Base-by-base conservation (phyloP, 2,329 filamentous ascomycete species). In the Fusarium secorum region DNA sequence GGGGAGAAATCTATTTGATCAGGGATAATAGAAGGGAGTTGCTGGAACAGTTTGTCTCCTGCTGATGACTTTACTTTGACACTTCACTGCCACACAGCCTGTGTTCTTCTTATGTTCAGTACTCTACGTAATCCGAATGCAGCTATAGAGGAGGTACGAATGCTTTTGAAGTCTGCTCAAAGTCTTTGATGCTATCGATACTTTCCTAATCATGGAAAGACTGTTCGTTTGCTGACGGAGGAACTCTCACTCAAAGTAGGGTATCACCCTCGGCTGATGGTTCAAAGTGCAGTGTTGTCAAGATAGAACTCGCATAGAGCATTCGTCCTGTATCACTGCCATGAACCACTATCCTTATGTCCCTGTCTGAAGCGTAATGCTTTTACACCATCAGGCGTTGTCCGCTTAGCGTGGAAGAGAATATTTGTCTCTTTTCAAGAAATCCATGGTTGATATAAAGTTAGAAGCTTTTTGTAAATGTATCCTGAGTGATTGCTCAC, bases 231-330 rank as follows among this genome's bases (percentile, higher is more conserved):
- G 26, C 32, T 36, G 7, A 7, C 13, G 8, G 9, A 17, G 18
- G 13, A 36, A 6, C 18, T 51, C 32, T 17, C 14, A 26, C 11
- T 15, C 48, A 26, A 10, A 26, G 13, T 11, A 36, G 10, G 11
- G 7, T 11, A 11, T 11, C 18, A 1, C 7, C 20, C 11, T 20
- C 10, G 17, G 1, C 18, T 24, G 13, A 36, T n/a, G 7, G 11
- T 14, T n/a, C 5, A 8, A 15, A 26, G 7, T 7, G 20, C 14
- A 20, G 13, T 51, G 15, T 15, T 5, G 10, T 24, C 11, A 14
- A 35, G 17, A 35, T 14, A 35, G 2, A 18, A 35, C 8, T 24
- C 15, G 20, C 7, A 51, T 9, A 24, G 6, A 20, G 11, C 18
- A 33, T 18, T 24, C 6, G 11, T n/a, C 18, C 22, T n/a, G 14